phyloP scores from a whole-genome alignment of 306 rosid genomes.

The Dryas octopetala region DNA sequence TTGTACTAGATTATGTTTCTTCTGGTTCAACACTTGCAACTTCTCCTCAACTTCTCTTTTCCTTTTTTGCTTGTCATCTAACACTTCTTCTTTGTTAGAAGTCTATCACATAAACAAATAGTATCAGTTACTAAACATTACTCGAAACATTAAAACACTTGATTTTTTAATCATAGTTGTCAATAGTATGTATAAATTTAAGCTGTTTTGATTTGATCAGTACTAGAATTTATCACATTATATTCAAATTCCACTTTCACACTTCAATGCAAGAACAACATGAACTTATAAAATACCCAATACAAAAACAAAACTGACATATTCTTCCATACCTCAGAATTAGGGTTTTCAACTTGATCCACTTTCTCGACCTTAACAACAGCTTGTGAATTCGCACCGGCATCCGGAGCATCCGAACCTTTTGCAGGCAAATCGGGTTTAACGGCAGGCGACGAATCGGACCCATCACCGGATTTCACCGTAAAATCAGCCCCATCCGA shows the following conservation, averaged over 20 bases:
- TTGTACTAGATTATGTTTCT: constrained; percentile 80
- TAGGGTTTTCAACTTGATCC: constrained; percentile 38
- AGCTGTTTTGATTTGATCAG: neutral
- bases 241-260: neutral
- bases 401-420: constrained; percentile 35
- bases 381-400: constrained; percentile 18
- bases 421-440: constrained; percentile 28
- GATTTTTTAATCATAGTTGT: no score
- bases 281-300: neutral
- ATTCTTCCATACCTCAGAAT: constrained; percentile 34
- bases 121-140: constrained; percentile 1
- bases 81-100: constrained; percentile 38
- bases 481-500: constrained; percentile 29
- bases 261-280: neutral
- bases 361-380: constrained; percentile 32
- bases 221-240: neutral
- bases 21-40: constrained; percentile 67
- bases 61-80: constrained; percentile 53
- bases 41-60: constrained; percentile 76
- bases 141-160: neutral
- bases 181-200: neutral
- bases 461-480: constrained; percentile 32
- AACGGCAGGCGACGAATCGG: constrained; percentile 28
- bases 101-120: constrained; percentile 37
- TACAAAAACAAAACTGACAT: neutral